A percentile compares a stretch with the other conserved stretches of the same genome.
Evolutionary conservation across 2,329 filamentous ascomycete genomes (phyloP).

Genomic region (Ascochyta rabiei): DNA sequence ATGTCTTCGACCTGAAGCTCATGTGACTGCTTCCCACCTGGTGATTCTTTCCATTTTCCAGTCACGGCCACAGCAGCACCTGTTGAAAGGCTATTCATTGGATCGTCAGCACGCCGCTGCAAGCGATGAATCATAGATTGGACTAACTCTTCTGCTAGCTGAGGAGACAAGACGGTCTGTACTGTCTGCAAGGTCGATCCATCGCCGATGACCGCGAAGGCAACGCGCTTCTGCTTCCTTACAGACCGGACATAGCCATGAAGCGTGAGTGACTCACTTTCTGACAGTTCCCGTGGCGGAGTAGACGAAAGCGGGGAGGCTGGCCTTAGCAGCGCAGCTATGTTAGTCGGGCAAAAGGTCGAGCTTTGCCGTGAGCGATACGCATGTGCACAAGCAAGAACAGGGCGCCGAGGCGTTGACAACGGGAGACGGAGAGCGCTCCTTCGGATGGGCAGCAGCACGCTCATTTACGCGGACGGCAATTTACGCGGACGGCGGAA

Average conservation of each 20-base stretch:
- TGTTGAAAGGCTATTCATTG: constrained; percentile 69
- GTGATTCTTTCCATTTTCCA: constrained; percentile 77
- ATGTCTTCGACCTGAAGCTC: constrained; percentile 79
- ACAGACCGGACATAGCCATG: constrained; percentile 84
- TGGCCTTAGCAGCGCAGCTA: constrained; percentile 60
- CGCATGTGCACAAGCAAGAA: constrained; percentile 24
- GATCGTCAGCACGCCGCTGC: constrained; percentile 21
- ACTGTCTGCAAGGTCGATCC: constrained; percentile 80
- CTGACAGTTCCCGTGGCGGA: constrained; percentile 55
- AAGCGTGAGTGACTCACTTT: constrained; percentile 52
- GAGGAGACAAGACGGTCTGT: constrained; percentile 79
- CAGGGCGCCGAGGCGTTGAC: constrained; percentile 19
- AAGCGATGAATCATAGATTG: background rate
- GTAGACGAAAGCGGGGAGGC: constrained; percentile 47
- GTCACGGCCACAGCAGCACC: constrained; percentile 79
- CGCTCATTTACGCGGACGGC: constrained; percentile 38
- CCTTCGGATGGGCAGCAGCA: constrained; percentile 30
- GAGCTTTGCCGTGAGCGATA: constrained; percentile 39
- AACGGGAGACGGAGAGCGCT: constrained; percentile 29
- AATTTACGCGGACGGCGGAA: constrained; percentile 35
- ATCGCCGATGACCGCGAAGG: constrained; percentile 86
- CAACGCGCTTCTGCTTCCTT: constrained; percentile 80
- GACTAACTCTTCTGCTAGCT: constrained; percentile 73
- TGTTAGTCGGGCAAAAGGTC: constrained; percentile 40
- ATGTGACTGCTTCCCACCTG: constrained; percentile 72